Evolutionary conservation across 768 basidiomycete genomes (phyloP).

Genomic region (Mycena albidolilacea): DNA sequence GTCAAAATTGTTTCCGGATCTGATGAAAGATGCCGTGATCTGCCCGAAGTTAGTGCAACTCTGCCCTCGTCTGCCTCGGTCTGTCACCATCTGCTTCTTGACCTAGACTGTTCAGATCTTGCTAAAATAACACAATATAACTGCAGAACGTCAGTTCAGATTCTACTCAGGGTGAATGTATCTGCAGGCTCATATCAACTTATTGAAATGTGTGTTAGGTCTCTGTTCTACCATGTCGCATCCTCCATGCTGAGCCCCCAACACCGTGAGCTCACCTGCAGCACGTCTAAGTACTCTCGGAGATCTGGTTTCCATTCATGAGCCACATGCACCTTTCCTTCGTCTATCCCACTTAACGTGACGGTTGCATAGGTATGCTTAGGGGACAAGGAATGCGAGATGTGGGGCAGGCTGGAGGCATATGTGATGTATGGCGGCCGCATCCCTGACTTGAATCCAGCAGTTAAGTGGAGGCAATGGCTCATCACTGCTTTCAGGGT

Average conservation of each 20-base stretch:
- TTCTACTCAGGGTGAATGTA: neutral
- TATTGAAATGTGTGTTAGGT: neutral
- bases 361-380: neutral
- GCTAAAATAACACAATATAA: neutral
- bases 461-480: neutral
- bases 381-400: neutral
- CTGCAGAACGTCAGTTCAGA: neutral
- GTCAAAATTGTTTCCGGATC: neutral
- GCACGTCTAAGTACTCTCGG: neutral
- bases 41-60: slow-evolving; percentile 1
- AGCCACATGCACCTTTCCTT: neutral
- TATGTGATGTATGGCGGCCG: neutral
- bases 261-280: neutral
- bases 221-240: neutral
- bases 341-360: neutral
- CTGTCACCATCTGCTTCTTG: neutral
- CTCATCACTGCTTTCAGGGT: slow-evolving; percentile 2
- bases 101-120: neutral
- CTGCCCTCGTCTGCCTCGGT: slow-evolving; percentile 3
- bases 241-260: neutral
- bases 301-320: neutral
- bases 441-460: neutral
- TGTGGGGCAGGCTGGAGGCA: neutral
- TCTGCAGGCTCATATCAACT: neutral
- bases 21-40: neutral